Base-by-base conservation (phyloP, 805 yeast species). In the Wickerhamiella azymoides region DNA sequence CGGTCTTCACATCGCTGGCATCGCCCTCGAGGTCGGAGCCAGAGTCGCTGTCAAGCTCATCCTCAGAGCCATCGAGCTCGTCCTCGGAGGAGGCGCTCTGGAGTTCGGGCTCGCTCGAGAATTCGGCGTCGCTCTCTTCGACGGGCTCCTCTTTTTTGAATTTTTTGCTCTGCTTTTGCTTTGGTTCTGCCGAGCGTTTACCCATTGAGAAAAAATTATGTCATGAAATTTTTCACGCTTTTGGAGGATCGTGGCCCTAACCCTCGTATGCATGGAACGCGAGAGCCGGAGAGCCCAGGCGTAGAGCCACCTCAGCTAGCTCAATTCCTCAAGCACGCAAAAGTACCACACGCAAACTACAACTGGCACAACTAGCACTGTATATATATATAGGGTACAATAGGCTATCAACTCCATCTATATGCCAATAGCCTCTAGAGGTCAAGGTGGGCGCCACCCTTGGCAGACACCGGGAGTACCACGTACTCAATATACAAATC, bases 401-500 rank as follows among this genome's bases (percentile, higher is more conserved):
- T 21, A 21, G 24, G 24, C 24, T 21, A 21, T 4, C 6, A 21
- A 21, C 7, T 21, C 24, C 7, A 21, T 21, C 24, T n/a, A n/a
- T n/a, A n/a, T n/a, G n/a, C n/a, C n/a, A n/a, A n/a, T n/a, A 21
- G 4, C 6, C 7, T 32, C 30, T 41, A 41, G 2, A 41, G 33
- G 16, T 41, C 44, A 10, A 21, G 19, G 13, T 41, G 44, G 5
- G 38, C 33, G 8, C 17, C n/a, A 2, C 7, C 41, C 17, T 35
- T 30, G 3, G 36, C 19, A 26, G 35, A 32, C 24, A 36, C 30
- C 11, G 49, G 49, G 13, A 66, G 52, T 6, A 69, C 68, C 33
- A 55, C 59, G 51, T 68, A 69, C 41, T 70, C 69, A 18, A 76
- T 62, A 54, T 62, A 72, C 48, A 76, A 62, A 50, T 74, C 76